Evolutionary conservation across 192 early-diverging fungal species (phyloP).

Genomic region (Gonapodya sp.): DNA sequence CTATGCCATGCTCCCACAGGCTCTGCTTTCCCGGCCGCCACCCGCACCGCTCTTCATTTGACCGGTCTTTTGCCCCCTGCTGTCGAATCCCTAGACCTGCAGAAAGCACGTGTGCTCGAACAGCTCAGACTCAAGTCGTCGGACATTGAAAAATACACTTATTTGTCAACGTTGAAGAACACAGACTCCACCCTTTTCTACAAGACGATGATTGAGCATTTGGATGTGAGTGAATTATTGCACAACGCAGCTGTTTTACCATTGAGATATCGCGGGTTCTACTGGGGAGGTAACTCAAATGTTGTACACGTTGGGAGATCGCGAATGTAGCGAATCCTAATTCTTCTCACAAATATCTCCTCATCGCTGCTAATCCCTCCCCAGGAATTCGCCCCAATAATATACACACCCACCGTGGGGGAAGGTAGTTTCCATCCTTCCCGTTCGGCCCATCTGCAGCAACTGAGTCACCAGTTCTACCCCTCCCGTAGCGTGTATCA

Average conservation of each 20-base stretch:
- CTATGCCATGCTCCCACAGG: constrained; percentile 29
- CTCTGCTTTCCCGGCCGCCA: constrained; percentile 36
- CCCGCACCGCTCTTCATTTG: constrained; percentile 49
- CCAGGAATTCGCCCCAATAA: constrained; percentile 26
- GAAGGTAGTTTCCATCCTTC: constrained; percentile 2
- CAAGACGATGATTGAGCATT: constrained; percentile 59
- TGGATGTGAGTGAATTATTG: constrained; percentile 43
- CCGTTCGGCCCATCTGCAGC: constrained; percentile 31
- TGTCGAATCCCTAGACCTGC: constrained; percentile 61
- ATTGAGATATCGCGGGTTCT: constrained; percentile 1
- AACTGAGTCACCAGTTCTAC: constrained; percentile 69
- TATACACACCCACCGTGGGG: constrained; percentile 37
- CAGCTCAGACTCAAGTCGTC: constrained; percentile 59
- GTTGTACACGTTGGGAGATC: neutral
- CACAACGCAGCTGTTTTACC: neutral
- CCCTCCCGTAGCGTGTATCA: constrained; percentile 78
- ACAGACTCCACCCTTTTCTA: constrained; percentile 80
- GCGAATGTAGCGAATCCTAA: neutral
- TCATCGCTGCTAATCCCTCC: no score
- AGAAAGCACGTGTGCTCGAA: constrained; percentile 63
- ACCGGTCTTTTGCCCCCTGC: constrained; percentile 62
- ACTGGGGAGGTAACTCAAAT: constrained; percentile 12
- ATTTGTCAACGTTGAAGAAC: constrained; percentile 71
- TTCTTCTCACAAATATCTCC: no score
- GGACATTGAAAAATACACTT: constrained; percentile 74